Evolutionary conservation across 2,329 filamentous ascomycete species (phyloP).

Genomic region (Cryphonectria radicalis): DNA sequence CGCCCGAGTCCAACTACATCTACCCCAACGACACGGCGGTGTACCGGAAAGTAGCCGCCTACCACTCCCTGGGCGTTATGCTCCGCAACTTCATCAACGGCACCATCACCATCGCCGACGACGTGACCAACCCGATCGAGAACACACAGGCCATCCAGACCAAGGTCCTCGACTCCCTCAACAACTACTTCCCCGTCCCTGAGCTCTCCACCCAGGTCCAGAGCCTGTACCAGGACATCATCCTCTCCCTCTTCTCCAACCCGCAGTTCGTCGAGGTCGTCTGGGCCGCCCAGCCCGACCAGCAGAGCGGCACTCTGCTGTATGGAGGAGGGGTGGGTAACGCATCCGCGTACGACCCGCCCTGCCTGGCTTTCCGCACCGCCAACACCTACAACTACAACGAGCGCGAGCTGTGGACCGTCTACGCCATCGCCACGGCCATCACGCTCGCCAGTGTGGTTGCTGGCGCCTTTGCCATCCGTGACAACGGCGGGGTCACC

Average conservation of each 20-base stretch:
- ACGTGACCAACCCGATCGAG: conserved; percentile 35
- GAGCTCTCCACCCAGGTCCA: conserved; percentile 38
- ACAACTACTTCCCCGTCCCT: conserved; percentile 38
- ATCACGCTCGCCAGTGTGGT: conserved; percentile 36
- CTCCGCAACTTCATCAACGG: conserved; percentile 42
- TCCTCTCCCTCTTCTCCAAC: conserved; percentile 30
- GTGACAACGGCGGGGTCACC: conserved; percentile 41
- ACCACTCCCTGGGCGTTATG: conserved; percentile 41
- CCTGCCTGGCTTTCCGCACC: conserved; percentile 39
- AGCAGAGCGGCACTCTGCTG: conserved; percentile 34
- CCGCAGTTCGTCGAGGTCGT: conserved; percentile 27
- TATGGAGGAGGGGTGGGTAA: conserved; percentile 25
- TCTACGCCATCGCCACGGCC: conserved; percentile 36
- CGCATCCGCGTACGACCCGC: conserved; percentile 33
- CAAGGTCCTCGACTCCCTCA: conserved; percentile 43
- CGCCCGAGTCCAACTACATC: conserved; percentile 39
- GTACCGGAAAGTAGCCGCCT: conserved; percentile 42
- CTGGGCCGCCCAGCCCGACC: conserved; percentile 38
- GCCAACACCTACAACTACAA: conserved; percentile 42
- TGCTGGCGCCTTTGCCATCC: conserved; percentile 41
- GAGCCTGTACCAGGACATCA: conserved; percentile 39
- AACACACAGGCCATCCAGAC: conserved; percentile 44
- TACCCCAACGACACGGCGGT: conserved; percentile 34
- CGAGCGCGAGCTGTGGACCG: conserved; percentile 40
- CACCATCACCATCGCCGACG: conserved; percentile 35